These are phyloP conservation scores for Quercus lobata DNA, from an alignment of 331 rosid genomes.

Conservation along the genomic window DNA sequence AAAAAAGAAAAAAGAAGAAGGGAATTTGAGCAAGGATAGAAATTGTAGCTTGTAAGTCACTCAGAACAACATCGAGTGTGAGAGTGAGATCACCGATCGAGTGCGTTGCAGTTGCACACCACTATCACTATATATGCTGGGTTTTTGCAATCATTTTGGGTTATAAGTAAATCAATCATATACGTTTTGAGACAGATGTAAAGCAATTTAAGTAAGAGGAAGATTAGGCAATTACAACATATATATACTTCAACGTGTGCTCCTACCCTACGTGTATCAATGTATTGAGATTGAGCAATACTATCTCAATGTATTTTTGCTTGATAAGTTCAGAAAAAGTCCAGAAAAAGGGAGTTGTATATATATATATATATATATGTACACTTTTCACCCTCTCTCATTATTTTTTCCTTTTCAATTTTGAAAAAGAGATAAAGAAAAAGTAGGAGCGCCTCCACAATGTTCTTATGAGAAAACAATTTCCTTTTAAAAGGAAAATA, in stretches of 20 bases:
- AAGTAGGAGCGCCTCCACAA: no score
- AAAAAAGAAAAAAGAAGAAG: no score
- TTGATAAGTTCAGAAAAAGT: neutral
- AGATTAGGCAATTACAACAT: neutral
- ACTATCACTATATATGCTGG: neutral
- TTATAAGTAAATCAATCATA: neutral
- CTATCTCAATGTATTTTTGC: neutral
- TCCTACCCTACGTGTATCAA: neutral
- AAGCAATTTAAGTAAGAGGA: neutral
- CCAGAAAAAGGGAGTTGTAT: neutral
- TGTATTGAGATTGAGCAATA: neutral
- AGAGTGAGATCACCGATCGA: neutral
- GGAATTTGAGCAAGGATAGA: neutral
- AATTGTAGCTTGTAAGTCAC: conserved; percentile 9
- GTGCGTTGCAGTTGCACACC: neutral
- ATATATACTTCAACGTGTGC: neutral
- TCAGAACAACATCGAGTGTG: neutral
- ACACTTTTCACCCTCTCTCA: no score
- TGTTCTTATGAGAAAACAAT: no score
- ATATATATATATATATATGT: no score
- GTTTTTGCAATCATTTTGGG: neutral
- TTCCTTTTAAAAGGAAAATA: no score
- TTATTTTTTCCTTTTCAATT: no score
- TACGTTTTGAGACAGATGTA: neutral
- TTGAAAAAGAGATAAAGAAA: no score